Base-by-base conservation (phyloP, 345 rosid species). In the Dovyalis caffra region DNA sequence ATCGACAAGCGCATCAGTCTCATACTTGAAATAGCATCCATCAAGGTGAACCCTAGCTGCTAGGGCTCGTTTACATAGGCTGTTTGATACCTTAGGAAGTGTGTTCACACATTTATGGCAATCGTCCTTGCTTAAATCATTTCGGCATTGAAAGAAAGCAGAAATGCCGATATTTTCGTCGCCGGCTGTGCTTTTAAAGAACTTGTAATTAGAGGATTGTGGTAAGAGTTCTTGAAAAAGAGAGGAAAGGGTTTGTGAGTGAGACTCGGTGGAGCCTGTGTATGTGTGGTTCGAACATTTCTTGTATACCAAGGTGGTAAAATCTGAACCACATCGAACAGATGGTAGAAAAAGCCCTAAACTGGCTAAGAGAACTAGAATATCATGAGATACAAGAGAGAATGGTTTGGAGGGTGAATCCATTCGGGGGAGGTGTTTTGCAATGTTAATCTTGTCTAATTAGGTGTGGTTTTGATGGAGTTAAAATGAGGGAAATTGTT, bases 61-160 rank as follows among this genome's bases (percentile, higher is more conserved):
- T 3, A 74, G 79, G 0, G 96, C 81, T 29, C 81, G 72, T 61
- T 58, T 63, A 74, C 98, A 94, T 26, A 72, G 40, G 16, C 43
- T 71, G 69, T 70, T 65, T 6, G 89, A 87, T 45, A 84, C 23
- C 25, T 75, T 77, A 49, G 84, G 82, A 58, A 90, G 80, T 32
- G 40, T 80, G 64, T 69, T 75, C 9, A 94, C 83, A 72, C 98
- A 94, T 35, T 70, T 68, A 28, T 70, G 60, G 72, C 97, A 94
- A 7, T 84, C 88, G 3, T 65, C 47, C 79, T 70, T 84, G 66
- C 75, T 74, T 21, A 88, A 80, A 51, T 87, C 90, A 25, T 84
- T 82, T 71, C 87, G 84, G 80, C 98, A 92, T 23, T 90, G 98
- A 51, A 83, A 94, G 72, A 86, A 80, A 43, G 93, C 98, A 0